Base-by-base conservation (phyloP, 495 filamentous ascomycete species). In the Aspergillus panamensis region DNA sequence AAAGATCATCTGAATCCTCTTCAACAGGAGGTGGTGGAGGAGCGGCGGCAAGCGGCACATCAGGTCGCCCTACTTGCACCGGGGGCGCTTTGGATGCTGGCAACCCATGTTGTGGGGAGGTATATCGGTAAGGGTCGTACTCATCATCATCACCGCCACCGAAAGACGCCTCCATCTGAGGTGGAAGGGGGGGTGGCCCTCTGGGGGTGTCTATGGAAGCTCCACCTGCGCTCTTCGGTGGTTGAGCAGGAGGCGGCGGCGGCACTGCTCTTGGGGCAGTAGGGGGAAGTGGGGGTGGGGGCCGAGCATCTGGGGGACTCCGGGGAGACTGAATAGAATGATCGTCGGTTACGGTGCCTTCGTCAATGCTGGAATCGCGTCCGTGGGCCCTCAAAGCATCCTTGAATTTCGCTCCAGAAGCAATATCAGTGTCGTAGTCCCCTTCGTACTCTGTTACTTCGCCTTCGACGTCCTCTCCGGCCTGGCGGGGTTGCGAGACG, bases 351-450 rank as follows among this genome's bases (percentile, higher is more conserved):
- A 71, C 77, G 7, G 69, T 76, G 50, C 73, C 81, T 40, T 84
- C 84, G 59, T 85, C 83, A 59, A 87, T 69, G 71, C 88, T 93
- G 20, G 87, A 84, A 39, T 92, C 90, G 44, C 86, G 82, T 31
- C 82, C 85, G 72, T 96, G 91, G 17, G 89, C 69, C 64, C 91
- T 95, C 54, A 97, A 69, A 4, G 94, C 93, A 75, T 96, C 94
- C 72, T 95, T 94, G 68, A 94, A 88, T 40, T 88, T 87, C 9
- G 84, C 91, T 30, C 90, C 87, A 44, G 95, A 88, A 1, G 89
- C 92, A 62, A 98, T 97, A 69, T 97, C 94, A 39, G 94, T 98
- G 63, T 97, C 94, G 69, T 98, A 97, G 67, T 97, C 94, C 17
- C 92, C 94, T 69, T 98, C 94, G 67, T 97, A 97, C 70, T 97